These are phyloP conservation scores for Xylaria curta DNA, from an alignment of 495 filamentous ascomycete genomes.

Conservation along the genomic window DNA sequence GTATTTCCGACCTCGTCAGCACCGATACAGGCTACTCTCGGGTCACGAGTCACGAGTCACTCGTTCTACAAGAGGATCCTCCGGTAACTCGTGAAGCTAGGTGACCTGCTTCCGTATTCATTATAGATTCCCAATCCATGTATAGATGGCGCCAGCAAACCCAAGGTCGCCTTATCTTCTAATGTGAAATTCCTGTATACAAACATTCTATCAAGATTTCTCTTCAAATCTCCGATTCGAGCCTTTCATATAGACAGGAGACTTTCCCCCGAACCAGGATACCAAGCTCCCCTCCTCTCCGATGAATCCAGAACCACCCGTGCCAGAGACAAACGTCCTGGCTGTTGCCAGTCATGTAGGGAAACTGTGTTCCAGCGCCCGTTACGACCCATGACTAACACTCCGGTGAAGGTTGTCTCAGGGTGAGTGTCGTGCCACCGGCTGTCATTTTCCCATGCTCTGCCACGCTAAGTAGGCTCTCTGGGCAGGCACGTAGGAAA, in stretches of 20 bases:
- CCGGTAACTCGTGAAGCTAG: background rate
- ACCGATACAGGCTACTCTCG: conserved; percentile 12
- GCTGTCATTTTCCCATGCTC: conserved; percentile 24
- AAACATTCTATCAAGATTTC: background rate
- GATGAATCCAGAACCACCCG: conserved; percentile 55
- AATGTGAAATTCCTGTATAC: conserved; percentile 16
- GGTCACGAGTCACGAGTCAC: conserved; percentile 13
- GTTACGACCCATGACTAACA: conserved; percentile 40
- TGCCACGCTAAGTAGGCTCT: conserved; percentile 29
- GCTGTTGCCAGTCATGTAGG: conserved; percentile 97
- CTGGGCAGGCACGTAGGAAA: conserved; percentile 88
- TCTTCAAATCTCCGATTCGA: background rate
- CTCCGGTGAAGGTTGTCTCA: conserved; percentile 70
- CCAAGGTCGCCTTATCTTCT: background rate
- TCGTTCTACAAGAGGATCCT: background rate
- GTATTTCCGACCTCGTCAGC: background rate
- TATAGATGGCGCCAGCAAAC: conserved; percentile 6
- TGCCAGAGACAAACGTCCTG: conserved; percentile 87
- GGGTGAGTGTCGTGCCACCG: conserved; percentile 62
- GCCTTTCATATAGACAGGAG: background rate
- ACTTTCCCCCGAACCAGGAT: background rate
- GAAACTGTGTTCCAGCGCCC: conserved; percentile 36
- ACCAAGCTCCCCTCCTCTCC: background rate
- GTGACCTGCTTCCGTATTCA: background rate
- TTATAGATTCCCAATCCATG: background rate